Evolutionary conservation across 2,329 filamentous ascomycete species (phyloP).

Genomic region (Hymenotorrendiella dingleyae): DNA sequence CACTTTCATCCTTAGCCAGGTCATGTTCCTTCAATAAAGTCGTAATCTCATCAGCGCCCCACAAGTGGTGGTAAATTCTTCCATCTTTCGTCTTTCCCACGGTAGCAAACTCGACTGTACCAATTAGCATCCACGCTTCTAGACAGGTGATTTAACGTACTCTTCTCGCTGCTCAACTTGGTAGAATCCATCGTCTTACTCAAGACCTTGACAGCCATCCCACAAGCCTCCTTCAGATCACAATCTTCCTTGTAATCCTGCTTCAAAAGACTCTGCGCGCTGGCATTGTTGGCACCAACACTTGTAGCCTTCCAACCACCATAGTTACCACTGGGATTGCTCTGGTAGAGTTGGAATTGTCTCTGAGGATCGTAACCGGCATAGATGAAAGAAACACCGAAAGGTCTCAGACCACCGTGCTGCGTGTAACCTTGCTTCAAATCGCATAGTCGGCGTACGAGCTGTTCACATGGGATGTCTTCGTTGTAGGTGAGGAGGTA

Average conservation of each 20-base stretch:
- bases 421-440: constrained; percentile 99
- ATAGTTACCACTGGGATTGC: constrained; percentile 98
- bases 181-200: constrained; percentile 99
- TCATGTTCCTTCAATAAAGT: constrained; percentile 91
- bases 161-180: constrained; percentile 98
- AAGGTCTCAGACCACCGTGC: constrained; percentile 94
- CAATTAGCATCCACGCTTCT: too few species aligned
- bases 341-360: constrained; percentile 98
- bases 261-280: constrained; percentile 93
- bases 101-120: constrained; percentile 89
- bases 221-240: constrained; percentile 91
- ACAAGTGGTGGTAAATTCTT: constrained; percentile 96
- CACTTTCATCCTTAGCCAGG: constrained; percentile 72
- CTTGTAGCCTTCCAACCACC: constrained; percentile 99
- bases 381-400: constrained; percentile 99
- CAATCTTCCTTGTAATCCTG: constrained; percentile 99
- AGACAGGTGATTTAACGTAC: constrained; percentile 60
- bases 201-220: constrained; percentile 94
- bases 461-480: constrained; percentile 98
- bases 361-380: constrained; percentile 94
- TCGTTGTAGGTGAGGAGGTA: constrained; percentile 99
- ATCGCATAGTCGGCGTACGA: constrained; percentile 93
- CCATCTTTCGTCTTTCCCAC: constrained; percentile 92
- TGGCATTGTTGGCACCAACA: constrained; percentile 96
- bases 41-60: constrained; percentile 95